A percentile compares a stretch with the other conserved stretches of the same genome.
phyloP scores from a whole-genome alignment of 805 yeast species.

The Candida dajiaensis region DNA sequence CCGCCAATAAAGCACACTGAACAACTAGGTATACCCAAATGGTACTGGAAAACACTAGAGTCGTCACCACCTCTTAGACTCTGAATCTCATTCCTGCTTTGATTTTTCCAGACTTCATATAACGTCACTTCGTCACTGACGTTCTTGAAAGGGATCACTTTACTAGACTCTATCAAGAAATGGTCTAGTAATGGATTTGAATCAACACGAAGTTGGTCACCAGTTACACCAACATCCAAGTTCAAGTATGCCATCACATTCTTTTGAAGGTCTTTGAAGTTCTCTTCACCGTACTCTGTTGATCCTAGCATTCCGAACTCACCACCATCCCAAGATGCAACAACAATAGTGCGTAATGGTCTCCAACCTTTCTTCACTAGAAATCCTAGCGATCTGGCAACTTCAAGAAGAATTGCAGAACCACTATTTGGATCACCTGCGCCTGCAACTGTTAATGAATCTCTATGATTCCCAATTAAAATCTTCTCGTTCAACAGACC shows the following conservation, averaged over 20 bases:
- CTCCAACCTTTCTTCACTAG: slow-evolving; percentile 53
- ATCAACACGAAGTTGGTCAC: slow-evolving; percentile 39
- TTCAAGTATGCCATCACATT: slow-evolving; percentile 51
- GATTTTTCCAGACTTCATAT: slow-evolving; percentile 40
- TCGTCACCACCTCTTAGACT: slow-evolving; percentile 48
- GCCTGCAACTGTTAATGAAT: slow-evolving; percentile 43
- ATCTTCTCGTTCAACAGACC: slow-evolving; percentile 52
- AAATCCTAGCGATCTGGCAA: slow-evolving; percentile 44
- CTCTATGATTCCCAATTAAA: slow-evolving; percentile 51
- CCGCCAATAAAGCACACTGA: slow-evolving; percentile 39
- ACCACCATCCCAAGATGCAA: slow-evolving; percentile 82
- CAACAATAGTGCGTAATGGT: slow-evolving; percentile 62
- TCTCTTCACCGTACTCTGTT: slow-evolving; percentile 70
- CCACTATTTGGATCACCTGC: slow-evolving; percentile 49
- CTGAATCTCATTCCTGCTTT: slow-evolving; percentile 31
- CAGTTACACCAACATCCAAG: slow-evolving; percentile 46
- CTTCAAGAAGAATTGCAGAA: slow-evolving; percentile 42
- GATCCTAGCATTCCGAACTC: slow-evolving; percentile 71
- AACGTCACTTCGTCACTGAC: slow-evolving; percentile 33
- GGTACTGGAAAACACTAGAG: slow-evolving; percentile 55
- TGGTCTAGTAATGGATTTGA: slow-evolving; percentile 54
- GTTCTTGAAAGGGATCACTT: slow-evolving; percentile 36
- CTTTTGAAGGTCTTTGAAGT: slow-evolving; percentile 36
- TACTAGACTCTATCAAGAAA: slow-evolving; percentile 40
- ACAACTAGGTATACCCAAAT: slow-evolving; percentile 61